Evolutionary conservation across 2,329 filamentous ascomycete species (phyloP).

Genomic region (Sporothrix euskadiensis): DNA sequence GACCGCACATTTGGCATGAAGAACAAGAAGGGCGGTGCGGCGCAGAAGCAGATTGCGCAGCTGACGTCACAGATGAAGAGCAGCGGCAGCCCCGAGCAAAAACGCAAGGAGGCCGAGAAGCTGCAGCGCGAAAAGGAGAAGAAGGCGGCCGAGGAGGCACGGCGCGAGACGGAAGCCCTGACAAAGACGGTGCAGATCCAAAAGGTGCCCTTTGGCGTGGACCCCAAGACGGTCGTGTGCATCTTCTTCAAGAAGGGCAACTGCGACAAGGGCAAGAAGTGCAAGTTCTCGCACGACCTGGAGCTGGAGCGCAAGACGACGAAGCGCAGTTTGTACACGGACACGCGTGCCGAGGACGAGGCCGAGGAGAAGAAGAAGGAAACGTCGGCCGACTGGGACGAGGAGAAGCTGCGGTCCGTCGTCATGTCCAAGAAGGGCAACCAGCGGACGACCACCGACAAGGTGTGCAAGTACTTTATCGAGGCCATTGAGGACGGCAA

Average conservation of each 20-base stretch:
- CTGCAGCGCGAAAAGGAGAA: slow-evolving; percentile 78
- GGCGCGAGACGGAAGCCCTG: slow-evolving; percentile 78
- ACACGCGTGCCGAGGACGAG: slow-evolving; percentile 71
- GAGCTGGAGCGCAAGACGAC: slow-evolving; percentile 86
- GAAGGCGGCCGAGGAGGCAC: slow-evolving; percentile 81
- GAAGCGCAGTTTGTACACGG: slow-evolving; percentile 89
- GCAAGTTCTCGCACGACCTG: slow-evolving; percentile 95
- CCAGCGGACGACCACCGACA: slow-evolving; percentile 91
- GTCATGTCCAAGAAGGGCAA: slow-evolving; percentile 97
- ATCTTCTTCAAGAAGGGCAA: slow-evolving; percentile 96
- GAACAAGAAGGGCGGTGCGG: slow-evolving; percentile 94
- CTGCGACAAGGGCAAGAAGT: slow-evolving; percentile 96
- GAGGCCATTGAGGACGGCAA: slow-evolving; percentile 97
- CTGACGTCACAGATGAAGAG: slow-evolving; percentile 71
- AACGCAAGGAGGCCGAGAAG: slow-evolving; percentile 71
- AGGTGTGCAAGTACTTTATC: slow-evolving; percentile 99
- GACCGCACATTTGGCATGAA: slow-evolving; percentile 99
- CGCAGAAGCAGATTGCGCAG: slow-evolving; percentile 87
- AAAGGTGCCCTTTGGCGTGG: slow-evolving; percentile 95
- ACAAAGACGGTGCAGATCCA: slow-evolving; percentile 93
- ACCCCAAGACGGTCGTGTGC: slow-evolving; percentile 95
- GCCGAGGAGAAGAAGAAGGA: slow-evolving; percentile 78
- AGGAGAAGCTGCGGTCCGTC: slow-evolving; percentile 88
- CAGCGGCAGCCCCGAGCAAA: slow-evolving; percentile 82
- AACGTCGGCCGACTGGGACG: slow-evolving; percentile 95